These are phyloP conservation scores for Citrus maxima DNA, from an alignment of 345 rosid genomes.

Conservation along the genomic window DNA sequence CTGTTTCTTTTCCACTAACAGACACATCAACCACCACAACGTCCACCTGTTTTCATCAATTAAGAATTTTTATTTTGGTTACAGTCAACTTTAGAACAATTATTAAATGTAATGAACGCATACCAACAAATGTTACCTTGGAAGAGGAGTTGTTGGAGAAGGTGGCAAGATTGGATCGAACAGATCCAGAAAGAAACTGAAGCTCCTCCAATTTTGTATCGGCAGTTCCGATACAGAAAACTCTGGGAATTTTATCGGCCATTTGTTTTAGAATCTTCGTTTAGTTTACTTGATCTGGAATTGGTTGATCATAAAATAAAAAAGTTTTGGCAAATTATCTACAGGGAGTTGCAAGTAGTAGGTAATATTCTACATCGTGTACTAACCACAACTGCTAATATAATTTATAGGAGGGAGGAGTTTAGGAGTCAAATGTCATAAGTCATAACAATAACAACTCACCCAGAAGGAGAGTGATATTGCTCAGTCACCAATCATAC, in stretches of 20 bases:
- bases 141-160: constrained; percentile 42
- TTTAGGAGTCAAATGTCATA: background rate
- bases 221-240: constrained; percentile 80
- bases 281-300: background rate
- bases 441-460: background rate
- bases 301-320: background rate
- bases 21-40: constrained; percentile 83
- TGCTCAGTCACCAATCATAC: too few species aligned
- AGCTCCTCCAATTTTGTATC: constrained; percentile 90
- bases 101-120: background rate
- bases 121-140: constrained; percentile 32
- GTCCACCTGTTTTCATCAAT: constrained; percentile 41
- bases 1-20: constrained; percentile 31
- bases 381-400: too few species aligned
- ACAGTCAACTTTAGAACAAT: background rate
- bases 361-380: background rate
- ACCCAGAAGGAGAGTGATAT: background rate
- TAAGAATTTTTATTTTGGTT: background rate
- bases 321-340: background rate
- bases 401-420: too few species aligned
- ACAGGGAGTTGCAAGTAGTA: background rate
- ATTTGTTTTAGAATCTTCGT: constrained; percentile 4
- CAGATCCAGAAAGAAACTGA: constrained; percentile 62
- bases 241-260: constrained; percentile 31
- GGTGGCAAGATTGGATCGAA: constrained; percentile 44